A percentile compares a stretch with the other conserved stretches of the same genome.
These are phyloP conservation scores for Kluyveromyces starmeri DNA, from an alignment of 805 yeast genomes.

Conservation along the genomic window DNA sequence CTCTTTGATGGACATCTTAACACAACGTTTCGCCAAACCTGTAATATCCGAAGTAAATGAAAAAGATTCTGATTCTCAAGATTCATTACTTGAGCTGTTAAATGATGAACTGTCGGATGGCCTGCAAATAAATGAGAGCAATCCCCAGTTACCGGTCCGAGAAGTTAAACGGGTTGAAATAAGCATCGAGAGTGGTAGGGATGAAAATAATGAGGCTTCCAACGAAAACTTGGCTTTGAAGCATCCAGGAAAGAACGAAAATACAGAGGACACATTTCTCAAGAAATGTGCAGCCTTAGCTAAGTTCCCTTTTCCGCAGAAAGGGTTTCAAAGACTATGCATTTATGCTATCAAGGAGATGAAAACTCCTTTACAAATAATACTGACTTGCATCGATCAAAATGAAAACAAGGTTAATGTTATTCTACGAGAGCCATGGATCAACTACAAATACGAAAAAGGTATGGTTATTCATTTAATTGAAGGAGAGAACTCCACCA, in stretches of 20 bases:
- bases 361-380: constrained; percentile 36
- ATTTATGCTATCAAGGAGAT: constrained; percentile 13
- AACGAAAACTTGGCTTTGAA: too few relatives aligned
- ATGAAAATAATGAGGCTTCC: neutral
- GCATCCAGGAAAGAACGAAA: too few relatives aligned
- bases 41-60: neutral
- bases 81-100: constrained; percentile 3
- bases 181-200: neutral
- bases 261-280: too few relatives aligned
- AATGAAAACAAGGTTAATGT: constrained; percentile 32
- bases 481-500: constrained; percentile 29
- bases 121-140: constrained; percentile 13
- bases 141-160: neutral
- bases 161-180: neutral
- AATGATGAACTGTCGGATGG: neutral
- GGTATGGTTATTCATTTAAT: constrained; percentile 59
- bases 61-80: neutral
- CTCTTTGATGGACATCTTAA: constrained; percentile 20
- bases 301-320: constrained; percentile 36
- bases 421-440: constrained; percentile 55
- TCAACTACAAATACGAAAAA: constrained; percentile 36
- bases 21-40: constrained; percentile 15
- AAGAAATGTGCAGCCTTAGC: constrained; percentile 23
- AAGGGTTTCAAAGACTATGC: constrained; percentile 33
- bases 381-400: constrained; percentile 42